Base-by-base conservation (phyloP, 140 eudicot genomes). In the Anethum foeniculum region DNA sequence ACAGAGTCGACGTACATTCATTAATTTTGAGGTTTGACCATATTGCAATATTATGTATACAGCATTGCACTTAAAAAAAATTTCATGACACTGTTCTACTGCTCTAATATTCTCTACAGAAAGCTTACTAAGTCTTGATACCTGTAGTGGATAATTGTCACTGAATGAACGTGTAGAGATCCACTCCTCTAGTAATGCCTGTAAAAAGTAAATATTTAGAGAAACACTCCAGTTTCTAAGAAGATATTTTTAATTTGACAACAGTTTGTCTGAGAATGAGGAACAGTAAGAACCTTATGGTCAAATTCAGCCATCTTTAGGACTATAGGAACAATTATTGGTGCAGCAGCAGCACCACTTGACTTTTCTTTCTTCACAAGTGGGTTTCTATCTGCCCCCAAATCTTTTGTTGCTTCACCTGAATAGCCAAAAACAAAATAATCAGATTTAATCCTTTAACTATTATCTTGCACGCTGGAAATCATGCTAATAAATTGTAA, bases 151-250 rank as follows among this genome's bases (percentile, higher is more conserved):
- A 84, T 84, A 91, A 81, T 83, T 95, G 83, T 89, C 93, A 62
- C 86, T 90, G 84, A 85, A 87, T 76, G 87, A 88, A 38, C 97
- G 97, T 81, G 93, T 92, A 76, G 97, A 87, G 80, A 92, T 85
- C 97, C 99, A 95, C 84, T 95, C 99, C 85, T 95, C 99, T 75
- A 95, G 88, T 85, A 95, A 83, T 62, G 99, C 99, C 98, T 94
- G 87, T 79, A 65, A 9, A 79, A 34, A 85, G 23, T 74, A 49
- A 36, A 84, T 48, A 82, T 27, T 23, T 62, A 49, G 25, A 74
- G 51, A 44, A n/a, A 74, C 39, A 25, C 36, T 11, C 11, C 49
- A 46, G 34, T 25, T n/a, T 73, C 36, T 41, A 39, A 73, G 52
- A 62, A 25, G 34, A 62, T 9, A 62, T 25, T 3, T 27, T 62